These are phyloP conservation scores for Cryphonectria carpinicola DNA, from an alignment of 2,329 filamentous ascomycete species.

Conservation along the genomic window DNA sequence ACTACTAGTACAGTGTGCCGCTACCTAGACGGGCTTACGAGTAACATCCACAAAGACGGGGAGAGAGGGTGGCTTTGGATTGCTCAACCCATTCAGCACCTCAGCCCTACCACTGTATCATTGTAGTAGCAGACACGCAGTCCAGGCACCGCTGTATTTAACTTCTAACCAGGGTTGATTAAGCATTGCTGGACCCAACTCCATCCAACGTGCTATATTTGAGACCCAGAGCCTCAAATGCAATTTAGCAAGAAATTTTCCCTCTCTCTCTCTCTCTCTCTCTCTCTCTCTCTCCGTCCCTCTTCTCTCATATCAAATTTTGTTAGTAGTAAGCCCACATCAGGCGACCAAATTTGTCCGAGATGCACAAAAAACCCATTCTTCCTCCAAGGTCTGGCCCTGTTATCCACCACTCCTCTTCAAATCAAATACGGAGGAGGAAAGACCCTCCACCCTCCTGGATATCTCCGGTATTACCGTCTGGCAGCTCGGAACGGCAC, in stretches of 20 bases:
- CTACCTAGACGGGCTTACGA: constrained; percentile 7
- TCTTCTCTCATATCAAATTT: not conserved
- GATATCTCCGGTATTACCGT: constrained; percentile 9
- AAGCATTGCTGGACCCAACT: not conserved
- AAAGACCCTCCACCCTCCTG: not conserved
- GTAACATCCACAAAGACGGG: constrained; percentile 1
- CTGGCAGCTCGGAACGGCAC: constrained; percentile 9
- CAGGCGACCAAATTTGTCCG: not conserved
- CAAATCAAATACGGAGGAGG: not conserved
- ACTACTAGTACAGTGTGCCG: not conserved
- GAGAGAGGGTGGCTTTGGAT: not conserved
- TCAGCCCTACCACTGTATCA: constrained; percentile 8
- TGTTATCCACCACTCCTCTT: not conserved
- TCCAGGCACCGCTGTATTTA: not conserved
- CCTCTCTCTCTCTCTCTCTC: not conserved
- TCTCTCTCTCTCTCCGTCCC: not conserved
- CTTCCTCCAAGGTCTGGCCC: not conserved
- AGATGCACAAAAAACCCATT: not conserved
- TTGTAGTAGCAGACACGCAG: not conserved
- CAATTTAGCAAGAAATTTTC: not conserved
- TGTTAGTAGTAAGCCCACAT: not conserved
- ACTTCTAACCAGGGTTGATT: not conserved
- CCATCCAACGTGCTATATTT: not conserved
- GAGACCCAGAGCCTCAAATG: not conserved
- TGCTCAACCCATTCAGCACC: not conserved